phyloP scores from a whole-genome alignment of 148 eudicot species.

The Camellia granthamiana region DNA sequence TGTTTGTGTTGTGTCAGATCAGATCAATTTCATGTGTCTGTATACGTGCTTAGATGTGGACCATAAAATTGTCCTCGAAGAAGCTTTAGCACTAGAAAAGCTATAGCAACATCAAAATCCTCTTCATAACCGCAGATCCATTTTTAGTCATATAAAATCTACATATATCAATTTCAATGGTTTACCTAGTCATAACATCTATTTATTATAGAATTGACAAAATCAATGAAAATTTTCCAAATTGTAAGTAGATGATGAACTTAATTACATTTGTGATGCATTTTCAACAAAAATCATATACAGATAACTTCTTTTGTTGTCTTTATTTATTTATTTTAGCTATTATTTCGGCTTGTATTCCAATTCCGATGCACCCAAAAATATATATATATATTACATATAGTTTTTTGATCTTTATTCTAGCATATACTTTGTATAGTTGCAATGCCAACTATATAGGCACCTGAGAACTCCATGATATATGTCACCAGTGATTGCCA shows the following conservation, averaged over 20 bases:
- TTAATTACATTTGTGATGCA: not conserved
- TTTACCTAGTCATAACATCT: not conserved
- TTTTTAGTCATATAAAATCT: not conserved
- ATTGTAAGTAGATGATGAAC: not conserved
- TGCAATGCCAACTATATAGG: too few species aligned
- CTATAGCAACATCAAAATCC: not conserved
- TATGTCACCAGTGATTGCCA: not conserved
- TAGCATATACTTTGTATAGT: not conserved
- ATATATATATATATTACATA: not conserved
- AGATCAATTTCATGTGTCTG: too few species aligned
- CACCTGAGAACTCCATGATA: not conserved
- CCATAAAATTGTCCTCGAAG: not conserved
- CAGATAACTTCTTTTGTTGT: not conserved
- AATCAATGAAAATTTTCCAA: not conserved
- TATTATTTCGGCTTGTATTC: not conserved
- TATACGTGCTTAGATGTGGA: too few species aligned
- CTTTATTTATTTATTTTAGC: not conserved
- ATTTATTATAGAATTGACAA: not conserved
- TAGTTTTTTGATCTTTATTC: not conserved
- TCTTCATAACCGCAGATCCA: not conserved
- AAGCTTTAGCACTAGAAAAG: not conserved
- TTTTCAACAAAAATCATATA: not conserved
- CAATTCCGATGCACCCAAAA: not conserved
- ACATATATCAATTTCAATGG: not conserved
- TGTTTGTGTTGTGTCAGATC: too few species aligned